phyloP scores from a whole-genome alignment of 2,329 filamentous ascomycete species.

The Tolypocladium amazonense region DNA sequence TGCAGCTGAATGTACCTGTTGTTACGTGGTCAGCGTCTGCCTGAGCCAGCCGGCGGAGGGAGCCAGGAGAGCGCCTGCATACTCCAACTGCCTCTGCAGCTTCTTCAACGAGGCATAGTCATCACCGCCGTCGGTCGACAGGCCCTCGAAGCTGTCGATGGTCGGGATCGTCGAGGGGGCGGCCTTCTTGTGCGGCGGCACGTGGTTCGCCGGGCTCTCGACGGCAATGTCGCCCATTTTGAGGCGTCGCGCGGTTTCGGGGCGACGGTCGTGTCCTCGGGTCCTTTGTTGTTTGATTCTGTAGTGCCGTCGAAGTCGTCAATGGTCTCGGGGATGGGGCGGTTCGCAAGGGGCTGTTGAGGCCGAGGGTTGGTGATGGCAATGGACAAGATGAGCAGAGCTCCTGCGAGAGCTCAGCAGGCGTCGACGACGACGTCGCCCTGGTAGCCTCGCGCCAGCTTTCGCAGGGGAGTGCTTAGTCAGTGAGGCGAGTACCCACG shows the following conservation, averaged over 20 bases:
- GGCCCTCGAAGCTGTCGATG: constrained; percentile 81
- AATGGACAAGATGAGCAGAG: neutral
- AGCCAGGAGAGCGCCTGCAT: constrained; percentile 20
- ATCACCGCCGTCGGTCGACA: constrained; percentile 70
- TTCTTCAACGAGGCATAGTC: constrained; percentile 96
- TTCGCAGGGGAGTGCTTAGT: neutral
- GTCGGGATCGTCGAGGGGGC: constrained; percentile 73
- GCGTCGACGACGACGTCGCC: neutral
- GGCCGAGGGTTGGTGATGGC: neutral
- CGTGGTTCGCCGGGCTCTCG: constrained; percentile 65
- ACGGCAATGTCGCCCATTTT: constrained; percentile 81
- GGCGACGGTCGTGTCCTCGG: neutral
- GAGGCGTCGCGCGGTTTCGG: neutral
- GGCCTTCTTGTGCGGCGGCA: constrained; percentile 72
- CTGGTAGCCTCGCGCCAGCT: neutral
- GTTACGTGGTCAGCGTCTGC: constrained; percentile 5
- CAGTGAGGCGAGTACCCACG: neutral
- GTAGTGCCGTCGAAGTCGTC: neutral
- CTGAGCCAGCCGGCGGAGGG: constrained; percentile 6
- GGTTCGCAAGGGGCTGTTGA: neutral
- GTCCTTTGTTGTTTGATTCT: neutral
- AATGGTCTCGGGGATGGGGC: neutral
- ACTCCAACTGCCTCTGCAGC: constrained; percentile 93
- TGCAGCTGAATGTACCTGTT: constrained; percentile 85
- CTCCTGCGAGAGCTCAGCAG: neutral